phyloP scores from a whole-genome alignment of 306 rosid genomes.

The Fragaria iinumae region DNA sequence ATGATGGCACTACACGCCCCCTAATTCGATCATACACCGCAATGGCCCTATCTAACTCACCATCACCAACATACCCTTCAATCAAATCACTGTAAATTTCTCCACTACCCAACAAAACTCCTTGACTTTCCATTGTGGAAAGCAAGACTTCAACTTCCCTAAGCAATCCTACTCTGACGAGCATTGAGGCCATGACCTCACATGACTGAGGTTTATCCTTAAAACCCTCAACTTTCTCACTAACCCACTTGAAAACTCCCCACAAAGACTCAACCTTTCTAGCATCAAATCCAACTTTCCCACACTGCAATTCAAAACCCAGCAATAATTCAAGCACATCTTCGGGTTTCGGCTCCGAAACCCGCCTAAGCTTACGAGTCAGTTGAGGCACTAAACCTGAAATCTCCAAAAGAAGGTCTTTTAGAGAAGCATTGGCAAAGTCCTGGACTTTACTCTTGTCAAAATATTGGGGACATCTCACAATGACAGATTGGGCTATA shows the following conservation, averaged over 20 bases:
- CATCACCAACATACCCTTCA: slow-evolving; percentile 48
- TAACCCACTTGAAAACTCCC: slow-evolving; percentile 57
- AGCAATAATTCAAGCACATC: slow-evolving; percentile 51
- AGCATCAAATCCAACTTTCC: slow-evolving; percentile 29
- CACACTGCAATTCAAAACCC: slow-evolving; percentile 47
- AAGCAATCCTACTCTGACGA: slow-evolving; percentile 52
- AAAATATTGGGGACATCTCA: slow-evolving; percentile 29
- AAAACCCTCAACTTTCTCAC: slow-evolving; percentile 28
- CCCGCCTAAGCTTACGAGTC: slow-evolving; percentile 60
- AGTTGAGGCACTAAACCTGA: slow-evolving; percentile 54
- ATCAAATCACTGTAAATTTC: slow-evolving; percentile 44
- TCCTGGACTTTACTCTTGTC: slow-evolving; percentile 23
- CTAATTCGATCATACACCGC: slow-evolving; percentile 45
- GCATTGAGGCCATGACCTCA: slow-evolving; percentile 71
- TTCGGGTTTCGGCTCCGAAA: slow-evolving; percentile 45
- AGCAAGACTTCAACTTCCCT: slow-evolving; percentile 65
- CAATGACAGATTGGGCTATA: slow-evolving; percentile 46
- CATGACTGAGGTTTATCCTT: slow-evolving; percentile 45
- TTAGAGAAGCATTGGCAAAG: slow-evolving; percentile 41
- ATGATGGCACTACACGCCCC: slow-evolving; percentile 41
- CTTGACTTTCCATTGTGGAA: slow-evolving; percentile 40
- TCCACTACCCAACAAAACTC: slow-evolving; percentile 32
- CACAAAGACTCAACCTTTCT: slow-evolving; percentile 65
- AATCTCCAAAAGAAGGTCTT: slow-evolving; percentile 51
- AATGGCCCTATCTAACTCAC: slow-evolving; percentile 56